Base-by-base conservation (phyloP, 2,329 filamentous ascomycete genomes). In the Claviceps humidiphila region DNA sequence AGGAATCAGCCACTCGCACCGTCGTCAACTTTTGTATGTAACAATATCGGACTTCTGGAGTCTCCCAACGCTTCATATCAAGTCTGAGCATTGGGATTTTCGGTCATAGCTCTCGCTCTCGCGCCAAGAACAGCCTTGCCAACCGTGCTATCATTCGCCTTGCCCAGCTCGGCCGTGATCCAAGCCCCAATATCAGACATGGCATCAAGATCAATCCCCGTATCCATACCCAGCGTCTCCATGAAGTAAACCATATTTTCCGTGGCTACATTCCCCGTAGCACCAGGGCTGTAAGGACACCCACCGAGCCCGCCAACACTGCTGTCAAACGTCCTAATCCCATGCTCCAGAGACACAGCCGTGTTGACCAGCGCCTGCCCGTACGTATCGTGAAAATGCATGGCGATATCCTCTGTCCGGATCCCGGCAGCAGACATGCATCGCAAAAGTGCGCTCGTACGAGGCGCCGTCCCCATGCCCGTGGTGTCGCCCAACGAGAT, bases 311-410 rank as follows among this genome's bases (percentile, higher is more conserved):
- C 89, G 2, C 80, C 86, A 1, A 94, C 85, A 51, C 85, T 87
- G 57, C 79, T 80, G 63, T 95, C 89, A 63, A 94, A 93, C 0
- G 80, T 86, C 37, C 86, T 72, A 42, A 94, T 78, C 0, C 89
- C 89, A 58, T 86, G 80, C 63, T 88, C 84, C 34, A 93, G 76
- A 40, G 84, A 82, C 0, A 90, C 82, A 11, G 87, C 81, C 5
- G 83, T 84, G 63, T 94, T 94, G 7, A 89, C 84, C n/a, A 91
- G 72, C 1, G 87, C 88, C 70, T 89, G 85, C 1, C 87, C 88
- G 63, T 89, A 91, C 1, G 89, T 94, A 63, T 95, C 87, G 66
- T 95, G 89, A 61, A 94, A 91, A 67, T 95, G 89, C 70, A 90
- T 81, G 0, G 87, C 87, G 11, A 94, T 69, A 60, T 87, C 83